Percentiles rank a stretch among this genome's conserved stretches.
These are phyloP conservation scores for Hippophae rhamnoides DNA, from an alignment of 306 rosid genomes.

Conservation along the genomic window DNA sequence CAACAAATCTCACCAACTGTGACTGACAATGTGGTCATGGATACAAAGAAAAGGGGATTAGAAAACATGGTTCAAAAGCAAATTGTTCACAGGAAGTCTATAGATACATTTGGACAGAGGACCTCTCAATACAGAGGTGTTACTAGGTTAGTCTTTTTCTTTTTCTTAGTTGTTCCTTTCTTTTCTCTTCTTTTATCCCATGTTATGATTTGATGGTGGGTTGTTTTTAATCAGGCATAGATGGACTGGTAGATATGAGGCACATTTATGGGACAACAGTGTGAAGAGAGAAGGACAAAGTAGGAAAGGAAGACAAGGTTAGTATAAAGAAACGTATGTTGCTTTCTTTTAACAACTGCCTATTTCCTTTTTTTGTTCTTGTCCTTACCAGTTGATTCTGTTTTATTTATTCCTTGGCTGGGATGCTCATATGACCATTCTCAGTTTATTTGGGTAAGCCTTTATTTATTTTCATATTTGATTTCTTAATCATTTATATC, in stretches of 20 bases:
- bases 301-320: conserved; percentile 95
- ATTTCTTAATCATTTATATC: conserved; percentile 6
- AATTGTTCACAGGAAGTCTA: conserved; percentile 76
- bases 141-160: conserved; percentile 44
- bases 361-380: conserved; percentile 14
- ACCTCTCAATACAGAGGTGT: conserved; percentile 91
- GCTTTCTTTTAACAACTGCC: conserved; percentile 7
- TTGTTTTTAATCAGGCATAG: conserved; percentile 55
- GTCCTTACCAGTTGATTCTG: conserved; percentile 11
- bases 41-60: conserved; percentile 68
- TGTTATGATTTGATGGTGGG: conserved; percentile 4
- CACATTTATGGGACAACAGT: conserved; percentile 94
- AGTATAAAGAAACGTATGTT: background rate
- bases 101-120: conserved; percentile 87
- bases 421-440: conserved; percentile 24
- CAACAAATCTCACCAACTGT: conserved; percentile 39
- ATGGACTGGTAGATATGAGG: conserved; percentile 96
- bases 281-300: conserved; percentile 93
- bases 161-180: no score
- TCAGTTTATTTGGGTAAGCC: conserved; percentile 84
- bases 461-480: background rate
- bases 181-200: background rate
- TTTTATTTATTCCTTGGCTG: conserved; percentile 21
- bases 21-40: conserved; percentile 39
- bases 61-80: conserved; percentile 55